A percentile compares a stretch with the other conserved stretches of the same genome.
These are phyloP conservation scores for Ceratobasidium sp. DNA, from an alignment of 1,284 basidiomycete genomes.

Conservation along the genomic window DNA sequence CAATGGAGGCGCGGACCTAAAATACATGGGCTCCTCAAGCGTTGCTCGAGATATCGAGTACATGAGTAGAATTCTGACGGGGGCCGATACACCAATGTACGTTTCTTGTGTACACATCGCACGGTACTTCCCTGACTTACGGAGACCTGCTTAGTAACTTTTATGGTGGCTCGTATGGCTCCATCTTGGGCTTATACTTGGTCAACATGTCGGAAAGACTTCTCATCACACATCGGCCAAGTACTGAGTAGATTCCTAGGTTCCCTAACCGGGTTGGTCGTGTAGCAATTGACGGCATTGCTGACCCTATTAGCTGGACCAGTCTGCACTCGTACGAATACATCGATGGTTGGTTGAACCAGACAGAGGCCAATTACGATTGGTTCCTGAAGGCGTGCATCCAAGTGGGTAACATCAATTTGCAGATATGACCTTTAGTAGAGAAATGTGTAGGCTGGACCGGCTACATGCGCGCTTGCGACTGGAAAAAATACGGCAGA, in stretches of 20 bases:
- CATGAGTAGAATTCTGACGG: constrained; percentile 52
- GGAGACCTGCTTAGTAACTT: constrained; percentile 38
- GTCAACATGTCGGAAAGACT: constrained; percentile 46
- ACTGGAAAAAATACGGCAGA: constrained; percentile 42
- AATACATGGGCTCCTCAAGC: constrained; percentile 55
- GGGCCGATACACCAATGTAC: constrained; percentile 53
- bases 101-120: constrained; percentile 31
- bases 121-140: not conserved
- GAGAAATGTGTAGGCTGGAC: constrained; percentile 46
- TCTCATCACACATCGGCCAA: not conserved
- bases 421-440: not conserved
- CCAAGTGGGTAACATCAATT: constrained; percentile 42
- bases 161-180: constrained; percentile 41
- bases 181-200: constrained; percentile 45
- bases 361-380: constrained; percentile 50
- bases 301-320: constrained; percentile 39
- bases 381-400: constrained; percentile 50
- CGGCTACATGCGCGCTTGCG: constrained; percentile 47
- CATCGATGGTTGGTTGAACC: constrained; percentile 45
- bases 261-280: constrained; percentile 42
- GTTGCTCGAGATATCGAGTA: constrained; percentile 56
- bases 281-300: constrained; percentile 44
- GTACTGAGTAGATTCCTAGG: constrained; percentile 16
- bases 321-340: constrained; percentile 15
- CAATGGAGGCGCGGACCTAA: constrained; percentile 49